Conservation (phyloP, 495 filamentous ascomycete genomes). For the Corynascus novoguineensis region DNA sequence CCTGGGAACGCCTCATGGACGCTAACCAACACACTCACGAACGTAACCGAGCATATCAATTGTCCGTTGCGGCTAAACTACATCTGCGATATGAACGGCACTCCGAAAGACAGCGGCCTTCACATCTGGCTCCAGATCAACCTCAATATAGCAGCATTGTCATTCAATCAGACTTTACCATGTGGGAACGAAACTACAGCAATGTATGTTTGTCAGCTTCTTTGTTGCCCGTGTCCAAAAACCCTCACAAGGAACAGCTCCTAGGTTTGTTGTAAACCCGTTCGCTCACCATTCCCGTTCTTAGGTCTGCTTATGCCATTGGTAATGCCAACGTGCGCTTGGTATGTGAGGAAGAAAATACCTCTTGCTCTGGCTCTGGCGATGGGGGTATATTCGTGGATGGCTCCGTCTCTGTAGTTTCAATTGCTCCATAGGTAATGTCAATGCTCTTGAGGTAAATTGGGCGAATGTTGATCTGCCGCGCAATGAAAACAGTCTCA, state of each 20-base stretch:
- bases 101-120: background rate
- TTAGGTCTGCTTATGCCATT: conserved; percentile 2
- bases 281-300: too few relatives aligned
- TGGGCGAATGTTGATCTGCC: too few relatives aligned
- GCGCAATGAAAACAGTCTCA: too few relatives aligned
- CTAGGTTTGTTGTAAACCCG: too few relatives aligned
- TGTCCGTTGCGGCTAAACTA: conserved; percentile 14
- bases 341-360: background rate
- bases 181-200: background rate
- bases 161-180: conserved; percentile 4
- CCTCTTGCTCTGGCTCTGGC: background rate
- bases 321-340: background rate
- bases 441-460: too few relatives aligned
- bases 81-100: conserved; percentile 14
- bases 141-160: conserved; percentile 4
- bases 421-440: too few relatives aligned
- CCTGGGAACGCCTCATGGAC: conserved; percentile 10
- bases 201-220: background rate
- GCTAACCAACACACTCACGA: conserved; percentile 4
- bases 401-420: background rate
- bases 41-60: background rate
- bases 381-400: background rate
- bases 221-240: too few relatives aligned
- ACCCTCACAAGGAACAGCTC: too few relatives aligned
- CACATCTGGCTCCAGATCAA: conserved; percentile 16